Conservation (phyloP, 306 rosid species). For the Trifolium dubium region DNA sequence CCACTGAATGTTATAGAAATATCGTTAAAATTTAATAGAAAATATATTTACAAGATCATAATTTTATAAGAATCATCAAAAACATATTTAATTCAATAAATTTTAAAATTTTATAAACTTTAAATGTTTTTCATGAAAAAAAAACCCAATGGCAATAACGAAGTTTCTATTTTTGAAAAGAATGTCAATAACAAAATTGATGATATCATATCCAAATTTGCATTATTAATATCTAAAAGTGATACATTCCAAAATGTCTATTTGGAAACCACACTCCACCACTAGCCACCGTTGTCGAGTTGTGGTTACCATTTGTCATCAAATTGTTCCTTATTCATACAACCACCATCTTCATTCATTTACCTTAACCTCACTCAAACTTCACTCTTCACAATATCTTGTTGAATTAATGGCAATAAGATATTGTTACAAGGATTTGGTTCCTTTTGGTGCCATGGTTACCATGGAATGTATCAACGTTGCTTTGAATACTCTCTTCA, state of each 20-base stretch:
- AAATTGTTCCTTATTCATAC: neutral
- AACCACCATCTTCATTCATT: neutral
- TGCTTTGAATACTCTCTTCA: slow-evolving; percentile 83
- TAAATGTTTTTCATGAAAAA: too few relatives aligned
- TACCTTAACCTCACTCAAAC: neutral
- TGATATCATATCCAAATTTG: neutral
- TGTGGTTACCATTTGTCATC: neutral
- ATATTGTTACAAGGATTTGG: slow-evolving; percentile 48
- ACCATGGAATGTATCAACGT: slow-evolving; percentile 82
- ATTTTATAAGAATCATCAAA: too few relatives aligned
- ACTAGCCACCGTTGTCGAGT: neutral
- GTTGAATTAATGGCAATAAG: slow-evolving; percentile 44
- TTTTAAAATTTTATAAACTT: too few relatives aligned
- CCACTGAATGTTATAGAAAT: too few relatives aligned
- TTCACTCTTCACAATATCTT: neutral
- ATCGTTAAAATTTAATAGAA: too few relatives aligned
- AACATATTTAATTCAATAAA: too few relatives aligned
- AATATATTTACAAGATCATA: too few relatives aligned
- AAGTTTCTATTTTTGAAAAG: too few relatives aligned
- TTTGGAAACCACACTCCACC: neutral
- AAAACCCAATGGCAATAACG: neutral
- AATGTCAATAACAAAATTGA: neutral
- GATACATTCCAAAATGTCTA: neutral
- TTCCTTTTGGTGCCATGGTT: slow-evolving; percentile 80
- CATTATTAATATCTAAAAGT: neutral